phyloP scores from a whole-genome alignment of 2,329 filamentous ascomycete species.

The Penicillium sp. region DNA sequence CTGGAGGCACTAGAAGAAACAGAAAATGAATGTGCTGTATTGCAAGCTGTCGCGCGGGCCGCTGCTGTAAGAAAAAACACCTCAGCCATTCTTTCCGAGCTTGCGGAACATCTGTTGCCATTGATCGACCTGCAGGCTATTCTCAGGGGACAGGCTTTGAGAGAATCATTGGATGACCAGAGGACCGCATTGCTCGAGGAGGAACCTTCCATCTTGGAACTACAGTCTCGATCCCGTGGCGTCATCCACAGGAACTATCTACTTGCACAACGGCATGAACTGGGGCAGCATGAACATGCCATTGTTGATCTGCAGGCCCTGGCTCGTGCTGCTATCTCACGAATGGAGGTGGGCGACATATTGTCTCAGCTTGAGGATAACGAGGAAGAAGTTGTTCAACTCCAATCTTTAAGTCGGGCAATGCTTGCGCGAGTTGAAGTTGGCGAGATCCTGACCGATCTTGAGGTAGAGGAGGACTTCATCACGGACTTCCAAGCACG shows the following conservation, averaged over 20 bases:
- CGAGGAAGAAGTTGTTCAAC: constrained; percentile 63
- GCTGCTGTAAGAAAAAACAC: constrained; percentile 30
- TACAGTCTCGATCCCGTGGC: constrained; percentile 56
- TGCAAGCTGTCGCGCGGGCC: constrained; percentile 51
- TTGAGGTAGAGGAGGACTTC: constrained; percentile 79
- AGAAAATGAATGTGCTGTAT: constrained; percentile 41
- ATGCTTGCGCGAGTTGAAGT: constrained; percentile 75
- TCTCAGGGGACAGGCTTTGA: constrained; percentile 32
- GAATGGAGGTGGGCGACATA: constrained; percentile 49
- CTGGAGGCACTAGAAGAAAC: constrained; percentile 44
- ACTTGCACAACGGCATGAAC: constrained; percentile 29
- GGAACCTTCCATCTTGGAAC: constrained; percentile 43
- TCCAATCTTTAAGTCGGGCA: constrained; percentile 76
- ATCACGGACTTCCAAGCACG: constrained; percentile 73
- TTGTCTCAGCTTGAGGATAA: constrained; percentile 70
- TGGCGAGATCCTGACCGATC: constrained; percentile 69
- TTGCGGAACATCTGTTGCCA: constrained; percentile 30
- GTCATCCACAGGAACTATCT: constrained; percentile 37
- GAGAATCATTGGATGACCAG: constrained; percentile 34
- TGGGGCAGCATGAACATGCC: constrained; percentile 33
- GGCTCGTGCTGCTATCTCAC: constrained; percentile 41
- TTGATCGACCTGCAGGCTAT: constrained; percentile 37
- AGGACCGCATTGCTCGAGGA: constrained; percentile 46
- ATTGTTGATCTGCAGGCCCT: constrained; percentile 43
- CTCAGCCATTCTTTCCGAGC: constrained; percentile 28